Evolutionary conservation across 169 alveolate genomes (phyloP).

Genomic region (Eimeria necatrix): DNA sequence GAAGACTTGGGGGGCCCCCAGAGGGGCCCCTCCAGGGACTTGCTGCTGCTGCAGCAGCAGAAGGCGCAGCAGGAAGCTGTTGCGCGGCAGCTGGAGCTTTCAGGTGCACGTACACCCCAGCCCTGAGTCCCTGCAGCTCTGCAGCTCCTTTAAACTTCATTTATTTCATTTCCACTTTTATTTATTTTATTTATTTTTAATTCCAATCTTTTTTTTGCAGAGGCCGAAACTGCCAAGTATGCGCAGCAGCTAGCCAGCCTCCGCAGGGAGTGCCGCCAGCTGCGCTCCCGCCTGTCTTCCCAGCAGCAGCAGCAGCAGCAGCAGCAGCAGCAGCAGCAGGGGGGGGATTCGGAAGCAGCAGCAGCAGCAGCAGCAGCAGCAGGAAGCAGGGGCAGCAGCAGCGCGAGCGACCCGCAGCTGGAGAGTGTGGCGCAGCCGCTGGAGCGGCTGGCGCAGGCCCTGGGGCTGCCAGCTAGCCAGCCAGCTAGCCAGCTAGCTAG

Average conservation of each 20-base stretch:
- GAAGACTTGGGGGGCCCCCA: conserved; percentile 6
- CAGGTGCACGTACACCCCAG: conserved; percentile 16
- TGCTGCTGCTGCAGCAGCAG: conserved; percentile 66
- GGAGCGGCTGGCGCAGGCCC: conserved; percentile 24
- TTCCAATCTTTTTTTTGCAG: conserved; percentile 34
- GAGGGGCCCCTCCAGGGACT: neutral
- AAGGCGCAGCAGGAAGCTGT: conserved; percentile 49
- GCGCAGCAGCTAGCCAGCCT: conserved; percentile 45
- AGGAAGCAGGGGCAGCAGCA: conserved; percentile 4
- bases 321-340: conserved; percentile 46
- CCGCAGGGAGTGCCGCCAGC: conserved; percentile 23
- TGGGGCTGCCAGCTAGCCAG: conserved; percentile 38
- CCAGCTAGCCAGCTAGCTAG: too few relatives aligned
- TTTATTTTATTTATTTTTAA: too few relatives aligned
- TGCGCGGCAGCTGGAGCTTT: conserved; percentile 27
- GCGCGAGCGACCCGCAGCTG: neutral
- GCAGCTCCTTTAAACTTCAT: too few relatives aligned
- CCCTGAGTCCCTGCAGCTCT: neutral
- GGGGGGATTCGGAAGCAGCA: neutral
- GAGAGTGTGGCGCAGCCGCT: conserved; percentile 18
- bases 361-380: conserved; percentile 36
- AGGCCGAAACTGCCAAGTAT: conserved; percentile 45
- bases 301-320: conserved; percentile 47
- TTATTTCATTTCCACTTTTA: too few relatives aligned
- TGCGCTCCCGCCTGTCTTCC: neutral